These are phyloP conservation scores for Ganoderma boninense DNA, from an alignment of 1,284 basidiomycete species.

Conservation along the genomic window DNA sequence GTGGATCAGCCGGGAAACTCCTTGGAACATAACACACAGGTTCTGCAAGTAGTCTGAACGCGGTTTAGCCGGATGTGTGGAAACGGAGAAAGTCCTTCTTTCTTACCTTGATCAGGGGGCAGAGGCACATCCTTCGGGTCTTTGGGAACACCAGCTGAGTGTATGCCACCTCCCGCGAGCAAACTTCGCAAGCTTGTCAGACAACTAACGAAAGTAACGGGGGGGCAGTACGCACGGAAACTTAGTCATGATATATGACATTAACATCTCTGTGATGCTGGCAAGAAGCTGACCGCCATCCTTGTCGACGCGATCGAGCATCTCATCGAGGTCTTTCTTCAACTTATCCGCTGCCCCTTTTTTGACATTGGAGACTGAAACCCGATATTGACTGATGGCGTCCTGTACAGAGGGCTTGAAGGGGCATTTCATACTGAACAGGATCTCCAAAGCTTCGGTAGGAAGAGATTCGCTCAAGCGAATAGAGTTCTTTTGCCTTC, in stretches of 20 bases:
- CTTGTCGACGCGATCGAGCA: not conserved
- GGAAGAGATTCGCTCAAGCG: slow-evolving; percentile 1
- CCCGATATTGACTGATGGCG: not conserved
- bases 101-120: not conserved
- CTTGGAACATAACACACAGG: not conserved
- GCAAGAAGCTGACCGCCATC: not conserved
- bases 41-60: not conserved
- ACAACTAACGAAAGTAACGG: not conserved
- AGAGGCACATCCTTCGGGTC: not conserved
- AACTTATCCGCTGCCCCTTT: too few species aligned
- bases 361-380: not conserved
- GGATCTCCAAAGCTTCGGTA: not conserved
- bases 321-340: not conserved
- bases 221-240: slow-evolving; percentile 2
- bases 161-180: not conserved
- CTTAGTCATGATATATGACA: not conserved
- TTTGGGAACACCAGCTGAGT: too few species aligned
- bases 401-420: not conserved
- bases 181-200: not conserved
- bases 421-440: not conserved
- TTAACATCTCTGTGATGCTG: not conserved
- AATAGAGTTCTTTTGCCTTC: not conserved
- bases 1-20: not conserved
- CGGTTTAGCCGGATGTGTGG: too few species aligned
- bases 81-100: not conserved